phyloP scores from a whole-genome alignment of 352 stramenopile genomes.

The Pythium pyrilobum region DNA sequence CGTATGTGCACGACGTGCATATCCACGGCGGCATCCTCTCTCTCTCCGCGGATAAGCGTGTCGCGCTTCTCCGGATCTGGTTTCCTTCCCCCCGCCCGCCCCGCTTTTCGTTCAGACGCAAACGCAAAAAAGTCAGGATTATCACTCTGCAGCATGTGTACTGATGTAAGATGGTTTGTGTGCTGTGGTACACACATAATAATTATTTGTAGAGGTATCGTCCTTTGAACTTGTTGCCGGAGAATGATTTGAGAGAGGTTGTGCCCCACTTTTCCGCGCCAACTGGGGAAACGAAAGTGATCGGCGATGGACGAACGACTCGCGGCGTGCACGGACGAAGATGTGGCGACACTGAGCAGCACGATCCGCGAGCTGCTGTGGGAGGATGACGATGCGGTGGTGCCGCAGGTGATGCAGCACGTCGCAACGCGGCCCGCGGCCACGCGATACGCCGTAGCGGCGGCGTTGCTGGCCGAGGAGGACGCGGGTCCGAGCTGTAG shows the following conservation, averaged over 20 bases:
- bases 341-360: not conserved
- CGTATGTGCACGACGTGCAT: conserved; percentile 39
- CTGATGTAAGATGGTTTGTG: too few species aligned
- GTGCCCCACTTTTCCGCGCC: too few species aligned
- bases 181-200: too few species aligned
- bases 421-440: not conserved
- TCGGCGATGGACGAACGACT: conserved; percentile 1
- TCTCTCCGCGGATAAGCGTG: too few species aligned
- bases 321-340: conserved; percentile 4
- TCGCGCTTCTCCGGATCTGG: too few species aligned
- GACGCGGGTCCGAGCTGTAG: not conserved
- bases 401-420: conserved; percentile 8
- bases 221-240: too few species aligned
- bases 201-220: too few species aligned
- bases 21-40: conserved; percentile 23
- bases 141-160: not conserved
- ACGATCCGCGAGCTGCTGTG: not conserved
- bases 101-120: too few species aligned
- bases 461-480: not conserved
- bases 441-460: not conserved
- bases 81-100: not conserved
- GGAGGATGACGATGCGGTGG: not conserved
- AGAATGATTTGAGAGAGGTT: too few species aligned
- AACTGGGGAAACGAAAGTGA: not conserved
- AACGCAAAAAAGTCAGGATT: too few species aligned